These are phyloP conservation scores for Dioscorea alata DNA, from an alignment of 106 monocot species.

Conservation along the genomic window DNA sequence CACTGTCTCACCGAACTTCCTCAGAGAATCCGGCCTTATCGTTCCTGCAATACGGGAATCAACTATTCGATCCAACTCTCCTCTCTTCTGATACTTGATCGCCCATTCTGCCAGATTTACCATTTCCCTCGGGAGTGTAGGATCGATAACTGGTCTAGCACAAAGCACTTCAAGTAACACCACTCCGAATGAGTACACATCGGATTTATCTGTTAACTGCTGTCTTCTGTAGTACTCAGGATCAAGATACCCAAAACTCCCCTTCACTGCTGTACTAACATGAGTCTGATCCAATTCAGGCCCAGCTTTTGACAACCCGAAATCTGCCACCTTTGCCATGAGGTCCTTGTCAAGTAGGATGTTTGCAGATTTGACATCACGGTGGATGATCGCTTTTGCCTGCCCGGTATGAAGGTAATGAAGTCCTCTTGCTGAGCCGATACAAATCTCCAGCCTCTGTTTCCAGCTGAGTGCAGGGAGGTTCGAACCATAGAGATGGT, in stretches of 20 bases:
- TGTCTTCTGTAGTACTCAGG: constrained; percentile 77
- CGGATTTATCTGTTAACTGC: constrained; percentile 68
- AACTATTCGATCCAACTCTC: constrained; percentile 47
- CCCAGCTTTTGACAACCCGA: constrained; percentile 70
- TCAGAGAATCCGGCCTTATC: constrained; percentile 47
- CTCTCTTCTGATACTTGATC: constrained; percentile 40
- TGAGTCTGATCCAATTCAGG: constrained; percentile 80
- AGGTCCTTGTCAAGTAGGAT: constrained; percentile 63
- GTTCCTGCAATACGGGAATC: constrained; percentile 35
- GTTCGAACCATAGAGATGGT: constrained; percentile 62
- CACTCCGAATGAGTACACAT: constrained; percentile 76
- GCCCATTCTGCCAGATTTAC: constrained; percentile 82
- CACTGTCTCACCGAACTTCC: constrained; percentile 52
- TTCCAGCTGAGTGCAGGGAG: constrained; percentile 54
- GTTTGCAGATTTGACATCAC: constrained; percentile 75
- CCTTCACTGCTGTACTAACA: constrained; percentile 77
- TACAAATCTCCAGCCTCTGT: constrained; percentile 62
- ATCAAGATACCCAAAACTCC: constrained; percentile 83
- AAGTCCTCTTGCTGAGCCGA: constrained; percentile 66
- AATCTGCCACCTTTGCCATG: constrained; percentile 71
- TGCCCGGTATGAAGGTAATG: constrained; percentile 73
- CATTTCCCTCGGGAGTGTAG: constrained; percentile 66
- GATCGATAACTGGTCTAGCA: constrained; percentile 66
- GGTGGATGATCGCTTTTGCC: constrained; percentile 67
- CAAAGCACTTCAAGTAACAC: constrained; percentile 73